Base-by-base conservation (phyloP, 2,329 filamentous ascomycete genomes). In the Penicillium brevicompactum region DNA sequence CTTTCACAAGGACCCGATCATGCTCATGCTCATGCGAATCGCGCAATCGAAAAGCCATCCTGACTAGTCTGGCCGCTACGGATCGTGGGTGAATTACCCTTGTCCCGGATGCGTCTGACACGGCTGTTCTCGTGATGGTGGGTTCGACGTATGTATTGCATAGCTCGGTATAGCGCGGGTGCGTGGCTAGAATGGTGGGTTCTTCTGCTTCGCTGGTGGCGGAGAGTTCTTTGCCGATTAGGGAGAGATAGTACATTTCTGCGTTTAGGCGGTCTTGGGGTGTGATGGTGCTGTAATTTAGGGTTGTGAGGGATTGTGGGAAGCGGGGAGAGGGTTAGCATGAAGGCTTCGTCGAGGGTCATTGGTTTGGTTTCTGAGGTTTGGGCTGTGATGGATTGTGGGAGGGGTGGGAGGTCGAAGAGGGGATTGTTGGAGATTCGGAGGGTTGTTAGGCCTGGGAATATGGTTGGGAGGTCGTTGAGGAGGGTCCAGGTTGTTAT, bases 161-260 rank as follows among this genome's bases (percentile, higher is more conserved):
- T 30, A 99, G 79, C 57, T 87, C 87, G 0, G 71, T 66, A 70
- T 90, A 97, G 4, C 91, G 82, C 7, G 86, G 87, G 72, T 97
- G 92, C 3, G 77, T 74, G 0, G 70, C 74, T 3, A 89, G 70
- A 0, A 96, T 81, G 1, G 76, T 75, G 1, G 73, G 61, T 27
- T 78, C 74, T 61, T 87, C 82, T 7, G 58, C 59, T 46, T 64
- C 57, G 0, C 72, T 66, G 2, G 58, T 69, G 6, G 69, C 71
- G 22, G 73, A 74, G n/a, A 97, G 78, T 69, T 94, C 90, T 59
- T 86, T 87, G 10, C 84, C 89, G 55, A 97, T 94, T 51, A 89
- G 84, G 0, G 88, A 90, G 10, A 97, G 84, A 71, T 99, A 99
- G 72, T 96, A 99, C 67, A 93, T 87, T 65, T 97, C 94, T 4